Evolutionary conservation across 768 basidiomycete species (phyloP), one percentile per base, ranked within the genome.

Genomic region (Terana coerulea): DNA sequence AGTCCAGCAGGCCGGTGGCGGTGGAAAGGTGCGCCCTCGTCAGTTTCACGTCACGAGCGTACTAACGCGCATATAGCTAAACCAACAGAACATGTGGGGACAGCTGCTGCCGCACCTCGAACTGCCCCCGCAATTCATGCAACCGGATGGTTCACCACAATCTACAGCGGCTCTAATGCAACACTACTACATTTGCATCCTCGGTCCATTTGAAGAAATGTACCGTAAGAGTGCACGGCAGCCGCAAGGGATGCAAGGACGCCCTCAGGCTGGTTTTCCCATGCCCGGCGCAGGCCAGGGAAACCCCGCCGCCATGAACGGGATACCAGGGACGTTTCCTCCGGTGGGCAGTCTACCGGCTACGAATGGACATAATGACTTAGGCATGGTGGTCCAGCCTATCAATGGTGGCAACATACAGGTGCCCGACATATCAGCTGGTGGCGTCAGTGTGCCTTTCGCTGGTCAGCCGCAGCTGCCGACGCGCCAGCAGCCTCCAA

Each of bases 121-220:
- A 65, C 72, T 69, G 2, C 69, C 69, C 19, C 67, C 69, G 36
- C 57, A 61, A 7, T 59, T 60, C 45, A 59, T 61, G 33, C 47
- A 48, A 21, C 51, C 55, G 7, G 49, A 57, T 19, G 78, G 79
- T 30, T 71, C 72, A 22, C 72, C 71, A 4, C 56, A 60, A 31
- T 67, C 77, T 30, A 78, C 80, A 10, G 76, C 80, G n/a, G 61
- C 62, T 34, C 58, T 77, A 54, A 68, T 90, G 45, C 75, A 72
- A 21, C 73, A 79, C 44, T 77, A 82, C 61, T 92, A 89, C 66
- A 75, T 70, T 65, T 69, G 64, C 14, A 72, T 92, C 51, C 70
- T 91, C 21, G 69, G 72, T 33, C 86, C 88, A 2, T 88, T 91
- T 59, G 90, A 92, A 67, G 84, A 87, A 29, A 64, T 71, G 26